phyloP scores from a whole-genome alignment of 2,329 filamentous ascomycete genomes.

The Colletotrichum liriopes region DNA sequence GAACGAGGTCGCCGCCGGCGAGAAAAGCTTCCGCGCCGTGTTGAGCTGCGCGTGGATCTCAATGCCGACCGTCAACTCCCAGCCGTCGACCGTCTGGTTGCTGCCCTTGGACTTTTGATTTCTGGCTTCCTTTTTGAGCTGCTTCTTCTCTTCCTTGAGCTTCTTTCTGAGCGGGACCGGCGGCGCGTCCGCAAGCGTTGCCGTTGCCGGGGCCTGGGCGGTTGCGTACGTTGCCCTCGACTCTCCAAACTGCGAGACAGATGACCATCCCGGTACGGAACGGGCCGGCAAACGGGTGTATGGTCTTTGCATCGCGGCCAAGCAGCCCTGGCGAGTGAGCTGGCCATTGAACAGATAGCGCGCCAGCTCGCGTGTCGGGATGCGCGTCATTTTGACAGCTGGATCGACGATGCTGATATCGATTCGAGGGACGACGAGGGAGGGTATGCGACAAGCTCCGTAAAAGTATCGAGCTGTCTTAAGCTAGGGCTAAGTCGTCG shows the following conservation, averaged over 20 bases:
- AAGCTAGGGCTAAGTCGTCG: background rate
- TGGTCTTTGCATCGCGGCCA: conserved; percentile 44
- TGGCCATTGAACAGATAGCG: conserved; percentile 66
- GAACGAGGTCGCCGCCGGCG: conserved; percentile 75
- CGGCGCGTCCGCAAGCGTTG: conserved; percentile 38
- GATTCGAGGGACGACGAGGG: background rate
- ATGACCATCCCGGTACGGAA: conserved; percentile 36
- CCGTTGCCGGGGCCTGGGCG: conserved; percentile 44
- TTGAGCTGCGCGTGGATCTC: conserved; percentile 98
- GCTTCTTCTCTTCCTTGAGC: conserved; percentile 79
- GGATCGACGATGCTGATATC: background rate
- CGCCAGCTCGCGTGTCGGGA: conserved; percentile 61
- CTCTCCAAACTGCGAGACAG: background rate
- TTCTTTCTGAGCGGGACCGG: conserved; percentile 77
- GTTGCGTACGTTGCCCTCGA: conserved; percentile 47
- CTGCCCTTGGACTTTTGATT: conserved; percentile 63
- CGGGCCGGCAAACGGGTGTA: conserved; percentile 32
- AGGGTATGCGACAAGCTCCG: background rate
- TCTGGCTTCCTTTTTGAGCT: conserved; percentile 76
- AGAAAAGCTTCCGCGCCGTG: conserved; percentile 91
- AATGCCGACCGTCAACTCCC: conserved; percentile 96
- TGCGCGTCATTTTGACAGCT: conserved; percentile 58
- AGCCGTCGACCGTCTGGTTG: conserved; percentile 74
- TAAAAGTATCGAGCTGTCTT: background rate
- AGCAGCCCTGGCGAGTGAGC: conserved; percentile 60